Evolutionary conservation across 2,329 filamentous ascomycete species (phyloP), one percentile per base, ranked within the genome.

Genomic region (Apiospora marii): DNA sequence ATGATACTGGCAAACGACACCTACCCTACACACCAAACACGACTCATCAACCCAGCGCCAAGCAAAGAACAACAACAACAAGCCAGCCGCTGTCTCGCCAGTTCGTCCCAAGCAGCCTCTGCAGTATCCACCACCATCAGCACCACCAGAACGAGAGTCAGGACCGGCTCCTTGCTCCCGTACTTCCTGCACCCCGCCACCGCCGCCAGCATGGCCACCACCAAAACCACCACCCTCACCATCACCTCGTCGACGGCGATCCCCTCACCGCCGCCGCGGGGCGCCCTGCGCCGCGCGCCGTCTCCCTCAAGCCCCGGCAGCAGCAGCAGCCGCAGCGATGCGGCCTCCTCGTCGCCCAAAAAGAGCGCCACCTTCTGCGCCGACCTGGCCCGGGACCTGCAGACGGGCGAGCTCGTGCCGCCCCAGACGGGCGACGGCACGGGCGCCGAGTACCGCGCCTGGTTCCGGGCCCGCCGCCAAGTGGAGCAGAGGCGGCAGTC

Each of bases 371-470:
- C 67, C 67, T 69, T 69, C 67, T 12, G 24, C 5, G 22, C 44
- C 44, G 67, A 69, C 67, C 27, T 69, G 44, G 67, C 67, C 67
- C 67, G 67, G 19, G 67, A 69, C 67, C 44, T 69, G 44, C 67
- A 69, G 24, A 69, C 67, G 44, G 67, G 67, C 70, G 76, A 77
- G 71, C 74, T 76, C 58, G 69, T 76, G 14, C 71, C 46, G 12
- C 75, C 75, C 48, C 46, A 75, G 48, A 74, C 73, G 44, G 74
- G 70, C 13, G 64, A 74, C 10, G 46, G 69, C 8, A 71, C 76
- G 27, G 58, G 58, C 34, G 58, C 58, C 58, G 34, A 64, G 58
- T 76, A 76, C 48, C 76, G 76, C 73, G 67, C 67, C 24, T 69
- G 67, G 67, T 69, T 69, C 67, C 67, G 48, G 16, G 27, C 34